Percentiles rank a stretch among this genome's conserved stretches.
phyloP scores from a whole-genome alignment of 2,329 filamentous ascomycete genomes.

The Aspergillus cejpii region DNA sequence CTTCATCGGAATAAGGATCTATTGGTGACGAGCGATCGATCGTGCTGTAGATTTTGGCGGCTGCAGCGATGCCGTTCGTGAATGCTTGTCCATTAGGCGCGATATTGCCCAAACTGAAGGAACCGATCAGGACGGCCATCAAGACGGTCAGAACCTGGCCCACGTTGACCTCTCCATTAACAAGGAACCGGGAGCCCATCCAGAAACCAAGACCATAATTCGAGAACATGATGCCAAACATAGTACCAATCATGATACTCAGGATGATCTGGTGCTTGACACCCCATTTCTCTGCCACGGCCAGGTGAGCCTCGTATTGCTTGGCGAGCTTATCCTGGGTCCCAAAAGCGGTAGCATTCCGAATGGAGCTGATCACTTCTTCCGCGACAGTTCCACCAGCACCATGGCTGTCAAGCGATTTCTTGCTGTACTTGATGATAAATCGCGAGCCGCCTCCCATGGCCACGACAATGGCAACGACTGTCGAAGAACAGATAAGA shows the following conservation, averaged over 20 bases:
- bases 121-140: conserved; percentile 86
- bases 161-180: conserved; percentile 59
- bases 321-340: conserved; percentile 86
- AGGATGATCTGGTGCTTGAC: conserved; percentile 66
- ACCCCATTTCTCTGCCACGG: conserved; percentile 66
- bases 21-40: conserved; percentile 84
- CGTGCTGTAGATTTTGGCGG: conserved; percentile 85
- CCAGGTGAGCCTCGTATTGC: conserved; percentile 73
- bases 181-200: conserved; percentile 71
- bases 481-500: conserved; percentile 73
- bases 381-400: conserved; percentile 82
- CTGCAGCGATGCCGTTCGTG: conserved; percentile 72
- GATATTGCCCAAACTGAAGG: conserved; percentile 83
- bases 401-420: conserved; percentile 71
- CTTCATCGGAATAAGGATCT: conserved; percentile 64
- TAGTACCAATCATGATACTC: conserved; percentile 70
- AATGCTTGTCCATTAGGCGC: conserved; percentile 83
- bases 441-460: conserved; percentile 69
- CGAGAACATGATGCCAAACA: conserved; percentile 78
- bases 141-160: conserved; percentile 74
- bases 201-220: conserved; percentile 87
- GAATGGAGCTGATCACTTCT: conserved; percentile 87
- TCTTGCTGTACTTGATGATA: conserved; percentile 74
- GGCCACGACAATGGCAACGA: conserved; percentile 68
- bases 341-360: conserved; percentile 86